phyloP scores from a whole-genome alignment of 176 grass and related monocot species.

The Oryza officinalis region DNA sequence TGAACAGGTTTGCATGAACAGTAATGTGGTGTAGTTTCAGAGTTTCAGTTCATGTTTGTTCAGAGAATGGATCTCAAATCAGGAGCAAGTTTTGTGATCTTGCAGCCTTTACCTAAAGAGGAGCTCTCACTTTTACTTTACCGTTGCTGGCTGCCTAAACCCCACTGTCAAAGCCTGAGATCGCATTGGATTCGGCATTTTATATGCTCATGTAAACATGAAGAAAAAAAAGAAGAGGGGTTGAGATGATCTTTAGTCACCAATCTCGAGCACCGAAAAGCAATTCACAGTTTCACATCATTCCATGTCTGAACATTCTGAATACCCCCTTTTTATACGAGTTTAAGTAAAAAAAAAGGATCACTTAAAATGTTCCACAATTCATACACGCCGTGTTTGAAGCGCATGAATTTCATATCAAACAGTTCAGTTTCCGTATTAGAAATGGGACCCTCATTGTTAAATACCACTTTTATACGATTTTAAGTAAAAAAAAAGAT shows the following conservation, averaged over 20 bases:
- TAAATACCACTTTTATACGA: background rate
- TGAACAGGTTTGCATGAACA: background rate
- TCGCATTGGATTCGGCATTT: background rate
- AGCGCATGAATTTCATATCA: background rate
- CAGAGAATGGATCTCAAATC: background rate
- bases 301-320: background rate
- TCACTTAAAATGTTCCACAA: background rate
- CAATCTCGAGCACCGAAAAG: constrained; percentile 8
- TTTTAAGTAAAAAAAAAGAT: background rate
- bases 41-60: background rate
- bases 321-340: background rate
- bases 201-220: background rate
- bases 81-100: background rate
- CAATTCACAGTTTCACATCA: background rate
- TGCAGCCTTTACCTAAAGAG: background rate
- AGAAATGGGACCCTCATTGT: background rate
- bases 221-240: background rate
- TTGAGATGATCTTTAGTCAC: background rate
- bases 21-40: too few species aligned
- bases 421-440: background rate
- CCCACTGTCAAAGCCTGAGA: background rate
- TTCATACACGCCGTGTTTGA: background rate
- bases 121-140: background rate
- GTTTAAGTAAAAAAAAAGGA: background rate
- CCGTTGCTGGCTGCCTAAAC: background rate